Evolutionary conservation across 345 rosid species (phyloP), one percentile per base, ranked within the genome.

Genomic region (Boechera retrofracta): DNA sequence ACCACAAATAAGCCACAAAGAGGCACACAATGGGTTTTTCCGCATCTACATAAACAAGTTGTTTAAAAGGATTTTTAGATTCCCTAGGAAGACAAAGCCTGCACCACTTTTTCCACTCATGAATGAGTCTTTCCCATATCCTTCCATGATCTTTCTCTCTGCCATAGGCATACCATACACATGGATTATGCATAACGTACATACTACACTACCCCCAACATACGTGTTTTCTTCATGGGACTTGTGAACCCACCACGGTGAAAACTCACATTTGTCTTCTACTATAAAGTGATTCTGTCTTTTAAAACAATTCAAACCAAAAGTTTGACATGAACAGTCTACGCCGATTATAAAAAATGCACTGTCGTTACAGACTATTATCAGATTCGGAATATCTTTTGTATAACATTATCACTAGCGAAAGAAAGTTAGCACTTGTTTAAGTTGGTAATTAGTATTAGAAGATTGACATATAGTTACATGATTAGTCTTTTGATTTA

Each of bases 191-290:
- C 58, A 57, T 31, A 33, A 13, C 32, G 21, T 16, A 42, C 26
- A 72, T 31, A 48, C 10, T 42, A 69, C 80, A 69, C 48, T 62
- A 38, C 35, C 24, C 35, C 24, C 52, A 54, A n/a, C 33, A 15
- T 68, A 76, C 75, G 75, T 77, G 80, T 70, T 47, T 70, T 71
- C 76, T 70, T 70, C 80, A 63, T 77, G 75, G 54, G 80, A 77
- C 75, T 54, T 70, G 48, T 61, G 79, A 41, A 39, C 74, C 74
- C 64, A 69, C 69, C 59, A 77, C 71, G 41, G 71, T 77, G 76
- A 77, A 45, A 77, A 64, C 80, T 71, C 80, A 71, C 56, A 29
- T 64, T 71, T 77, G 80, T 64, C 80, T n/a, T 77, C 35, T 71
- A 28, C 76, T 28, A 33, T 26, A 64, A 64, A 36, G 52, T 64